Conservation (phyloP, 2,329 filamentous ascomycete species). For the Lecanoromycetidae sp. region DNA sequence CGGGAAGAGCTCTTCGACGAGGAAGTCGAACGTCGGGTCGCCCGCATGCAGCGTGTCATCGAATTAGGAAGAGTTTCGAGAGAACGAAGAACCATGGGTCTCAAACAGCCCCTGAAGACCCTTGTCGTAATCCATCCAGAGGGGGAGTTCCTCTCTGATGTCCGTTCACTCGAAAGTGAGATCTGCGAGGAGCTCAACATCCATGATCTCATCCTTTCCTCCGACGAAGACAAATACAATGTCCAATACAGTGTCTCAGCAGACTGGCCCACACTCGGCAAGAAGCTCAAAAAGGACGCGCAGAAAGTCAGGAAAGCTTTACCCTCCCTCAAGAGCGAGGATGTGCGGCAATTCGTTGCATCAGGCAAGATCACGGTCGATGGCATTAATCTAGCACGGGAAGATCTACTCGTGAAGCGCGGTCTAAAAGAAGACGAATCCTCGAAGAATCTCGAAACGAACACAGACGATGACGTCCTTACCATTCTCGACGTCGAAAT, state of each 20-base stretch:
- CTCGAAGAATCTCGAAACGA: conserved; percentile 67
- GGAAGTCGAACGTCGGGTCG: conserved; percentile 72
- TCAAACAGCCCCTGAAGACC: conserved; percentile 85
- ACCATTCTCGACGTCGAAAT: conserved; percentile 76
- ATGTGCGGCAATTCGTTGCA: conserved; percentile 67
- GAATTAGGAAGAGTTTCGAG: conserved; percentile 77
- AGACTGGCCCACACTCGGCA: conserved; percentile 88
- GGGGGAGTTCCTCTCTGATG: conserved; percentile 69
- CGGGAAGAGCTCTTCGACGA: conserved; percentile 78
- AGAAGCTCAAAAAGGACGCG: conserved; percentile 95
- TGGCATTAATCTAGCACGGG: conserved; percentile 69
- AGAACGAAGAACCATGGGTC: conserved; percentile 68
- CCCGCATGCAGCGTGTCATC: conserved; percentile 91
- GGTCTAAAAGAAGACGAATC: conserved; percentile 61
- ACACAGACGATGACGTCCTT: conserved; percentile 79
- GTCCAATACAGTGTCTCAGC: conserved; percentile 82
- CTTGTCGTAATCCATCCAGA: conserved; percentile 81
- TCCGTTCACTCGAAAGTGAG: conserved; percentile 75
- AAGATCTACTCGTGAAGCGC: conserved; percentile 72
- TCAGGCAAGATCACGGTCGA: conserved; percentile 68
- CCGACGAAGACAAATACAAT: conserved; percentile 80
- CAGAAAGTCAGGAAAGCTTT: conserved; percentile 83
- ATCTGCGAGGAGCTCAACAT: conserved; percentile 88
- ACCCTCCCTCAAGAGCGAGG: conserved; percentile 61
- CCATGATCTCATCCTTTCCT: conserved; percentile 68